phyloP scores from a whole-genome alignment of 2,329 filamentous ascomycete genomes.

The Fusarium equiseti region DNA sequence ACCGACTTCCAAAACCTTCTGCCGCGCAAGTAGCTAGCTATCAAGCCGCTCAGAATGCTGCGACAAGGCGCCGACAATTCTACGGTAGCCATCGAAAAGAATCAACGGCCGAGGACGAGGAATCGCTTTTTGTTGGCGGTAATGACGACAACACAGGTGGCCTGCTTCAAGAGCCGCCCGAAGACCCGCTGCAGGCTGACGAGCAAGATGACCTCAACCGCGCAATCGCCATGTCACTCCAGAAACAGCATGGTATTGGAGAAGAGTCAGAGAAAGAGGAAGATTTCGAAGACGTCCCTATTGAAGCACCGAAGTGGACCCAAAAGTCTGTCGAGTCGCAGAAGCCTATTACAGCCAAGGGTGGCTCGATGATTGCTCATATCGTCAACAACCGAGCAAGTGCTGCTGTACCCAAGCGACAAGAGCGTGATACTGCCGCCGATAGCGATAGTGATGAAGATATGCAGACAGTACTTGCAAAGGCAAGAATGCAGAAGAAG shows the following conservation, averaged over 20 bases:
- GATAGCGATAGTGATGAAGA: slow-evolving; percentile 84
- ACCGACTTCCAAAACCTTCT: slow-evolving; percentile 76
- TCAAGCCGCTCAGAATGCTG: slow-evolving; percentile 46
- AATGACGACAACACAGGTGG: slow-evolving; percentile 43
- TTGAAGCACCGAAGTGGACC: slow-evolving; percentile 63
- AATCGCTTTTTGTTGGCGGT: slow-evolving; percentile 61
- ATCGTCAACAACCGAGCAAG: slow-evolving; percentile 80
- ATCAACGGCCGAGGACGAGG: slow-evolving; percentile 53
- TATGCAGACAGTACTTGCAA: slow-evolving; percentile 79
- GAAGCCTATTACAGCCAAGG: slow-evolving; percentile 64
- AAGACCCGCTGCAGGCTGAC: slow-evolving; percentile 55
- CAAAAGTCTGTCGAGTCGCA: slow-evolving; percentile 65
- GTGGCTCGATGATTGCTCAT: slow-evolving; percentile 75
- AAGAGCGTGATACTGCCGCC: slow-evolving; percentile 22
- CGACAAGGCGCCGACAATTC: slow-evolving; percentile 46
- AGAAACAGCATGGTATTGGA: slow-evolving; percentile 66
- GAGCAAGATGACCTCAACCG: slow-evolving; percentile 75
- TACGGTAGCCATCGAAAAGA: slow-evolving; percentile 40
- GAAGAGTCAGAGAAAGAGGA: slow-evolving; percentile 56
- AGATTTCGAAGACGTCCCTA: slow-evolving; percentile 64
- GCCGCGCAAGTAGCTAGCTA: slow-evolving; percentile 39
- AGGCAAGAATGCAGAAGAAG: slow-evolving; percentile 72
- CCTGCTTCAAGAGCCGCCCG: slow-evolving; percentile 48
- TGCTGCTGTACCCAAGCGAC: slow-evolving; percentile 65
- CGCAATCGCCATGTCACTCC: slow-evolving; percentile 88